Base-by-base conservation (phyloP, 2,329 filamentous ascomycete species). In the Byssochlamys sp. region DNA sequence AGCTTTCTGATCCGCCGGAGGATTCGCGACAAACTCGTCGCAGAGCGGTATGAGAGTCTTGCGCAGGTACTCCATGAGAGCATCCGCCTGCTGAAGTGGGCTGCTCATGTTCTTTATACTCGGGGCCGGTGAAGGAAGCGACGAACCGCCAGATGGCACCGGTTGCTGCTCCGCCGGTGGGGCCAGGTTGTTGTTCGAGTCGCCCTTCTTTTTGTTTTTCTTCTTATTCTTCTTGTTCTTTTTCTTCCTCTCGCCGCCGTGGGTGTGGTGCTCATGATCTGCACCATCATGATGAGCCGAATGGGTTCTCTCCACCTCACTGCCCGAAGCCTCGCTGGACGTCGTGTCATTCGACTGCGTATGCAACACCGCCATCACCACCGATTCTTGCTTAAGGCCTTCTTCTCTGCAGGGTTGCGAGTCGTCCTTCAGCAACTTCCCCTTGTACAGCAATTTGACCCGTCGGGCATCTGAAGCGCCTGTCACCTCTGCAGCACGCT, bases 391-490 rank as follows among this genome's bases (percentile, higher is more conserved):
- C 60, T 78, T 78, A 35, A 79, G 66, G 14, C 75, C 73, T 58
- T 77, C 75, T 35, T 70, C 64, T 59, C 72, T 73, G 57, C 76
- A 75, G 9, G 73, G 64, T 48, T 61, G 61, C 4, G 61, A 56
- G 61, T 79, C 72, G 58, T 77, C 67, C 55, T 73, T 75, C 53
- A 80, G 63, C 35, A 77, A 60, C 29, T 71, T 73, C 27, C 76
- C 76, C 65, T 79, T 79, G 66, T 79, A 80, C 3, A 79, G 66
- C 35, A 80, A 60, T 56, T 72, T 73, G 58, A 80, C 67, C 26
- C 71, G 69, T 45, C 71, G 64, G 12, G 71, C 67, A 54, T 76
- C 66, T 2, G 63, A 57, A 6, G 71, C 70, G 12, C 68, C 68
- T 14, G 73, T 70, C 58, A 67, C 66, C 35, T 68, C 63, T 1